Conservation (phyloP, 768 basidiomycete genomes). For the Calvatia gigantea region DNA sequence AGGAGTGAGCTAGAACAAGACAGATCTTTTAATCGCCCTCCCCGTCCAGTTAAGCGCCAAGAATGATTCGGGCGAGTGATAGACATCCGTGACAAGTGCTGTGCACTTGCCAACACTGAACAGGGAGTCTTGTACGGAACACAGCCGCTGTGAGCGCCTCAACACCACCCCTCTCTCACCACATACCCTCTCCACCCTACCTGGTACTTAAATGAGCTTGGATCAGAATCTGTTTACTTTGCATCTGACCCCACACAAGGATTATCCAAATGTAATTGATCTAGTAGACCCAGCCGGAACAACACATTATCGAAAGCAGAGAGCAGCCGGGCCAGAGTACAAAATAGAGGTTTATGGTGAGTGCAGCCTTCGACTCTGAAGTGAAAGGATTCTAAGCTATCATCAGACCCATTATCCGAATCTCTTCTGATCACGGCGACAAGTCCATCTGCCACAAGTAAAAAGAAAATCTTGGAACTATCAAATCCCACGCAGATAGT, state of each 20-base stretch:
- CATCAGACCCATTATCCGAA: constrained; percentile 66
- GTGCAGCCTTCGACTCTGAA: constrained; percentile 14
- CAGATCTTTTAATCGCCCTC: too few relatives aligned
- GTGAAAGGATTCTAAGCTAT: not conserved
- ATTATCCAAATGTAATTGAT: constrained; percentile 61
- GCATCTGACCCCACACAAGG: constrained; percentile 53
- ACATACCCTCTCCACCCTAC: constrained; percentile 7
- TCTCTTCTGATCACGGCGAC: constrained; percentile 67
- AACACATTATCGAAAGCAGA: constrained; percentile 70
- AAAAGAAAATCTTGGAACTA: constrained; percentile 72
- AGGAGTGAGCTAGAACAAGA: too few relatives aligned
- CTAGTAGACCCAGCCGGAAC: constrained; percentile 62
- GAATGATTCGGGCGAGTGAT: too few relatives aligned
- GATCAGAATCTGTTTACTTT: constrained; percentile 88
- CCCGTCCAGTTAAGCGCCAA: too few relatives aligned
- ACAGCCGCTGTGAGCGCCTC: constrained; percentile 18
- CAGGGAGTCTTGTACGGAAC: not conserved
- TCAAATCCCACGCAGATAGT: constrained; percentile 69
- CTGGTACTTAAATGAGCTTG: constrained; percentile 57
- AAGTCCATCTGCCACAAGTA: constrained; percentile 61
- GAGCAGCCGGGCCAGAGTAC: constrained; percentile 51
- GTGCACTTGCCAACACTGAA: not conserved
- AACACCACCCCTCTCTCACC: not conserved
- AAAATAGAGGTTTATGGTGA: constrained; percentile 66
- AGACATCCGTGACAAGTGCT: constrained; percentile 4